Percentiles rank a stretch among this genome's conserved stretches.
Conservation (phyloP, 306 rosid species). For the Acacia acuminata region DNA sequence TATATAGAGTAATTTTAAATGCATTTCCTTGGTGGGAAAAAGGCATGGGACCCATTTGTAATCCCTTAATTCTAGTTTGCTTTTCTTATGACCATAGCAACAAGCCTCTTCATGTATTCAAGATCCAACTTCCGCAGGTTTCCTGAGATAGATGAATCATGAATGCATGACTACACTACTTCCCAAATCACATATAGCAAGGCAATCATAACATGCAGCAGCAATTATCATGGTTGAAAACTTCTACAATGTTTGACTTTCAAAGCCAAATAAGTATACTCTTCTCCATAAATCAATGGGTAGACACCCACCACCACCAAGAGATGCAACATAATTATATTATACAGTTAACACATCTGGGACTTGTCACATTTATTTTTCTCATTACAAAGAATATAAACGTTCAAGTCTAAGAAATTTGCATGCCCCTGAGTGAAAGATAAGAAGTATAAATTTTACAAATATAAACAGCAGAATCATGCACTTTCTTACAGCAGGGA, state of each 20-base stretch:
- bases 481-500: neutral
- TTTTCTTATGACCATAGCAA: constrained; percentile 8
- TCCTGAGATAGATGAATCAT: neutral
- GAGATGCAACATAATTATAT: neutral
- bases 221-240: constrained; percentile 5
- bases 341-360: neutral
- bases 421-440: constrained; percentile 8
- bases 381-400: neutral
- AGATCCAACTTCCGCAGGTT: constrained; percentile 18
- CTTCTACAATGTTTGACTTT: neutral
- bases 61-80: neutral
- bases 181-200: neutral
- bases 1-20: neutral
- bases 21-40: neutral
- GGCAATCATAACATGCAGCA: neutral
- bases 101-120: constrained; percentile 14
- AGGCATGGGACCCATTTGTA: neutral
- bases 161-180: neutral
- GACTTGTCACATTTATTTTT: neutral
- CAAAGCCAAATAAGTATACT: constrained; percentile 5
- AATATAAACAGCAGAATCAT: constrained; percentile 18
- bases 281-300: neutral
- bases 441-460: neutral
- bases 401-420: neutral
- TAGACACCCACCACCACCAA: neutral